These are phyloP conservation scores for Ustilago crameri DNA, from an alignment of 1,284 basidiomycete genomes.

Conservation along the genomic window DNA sequence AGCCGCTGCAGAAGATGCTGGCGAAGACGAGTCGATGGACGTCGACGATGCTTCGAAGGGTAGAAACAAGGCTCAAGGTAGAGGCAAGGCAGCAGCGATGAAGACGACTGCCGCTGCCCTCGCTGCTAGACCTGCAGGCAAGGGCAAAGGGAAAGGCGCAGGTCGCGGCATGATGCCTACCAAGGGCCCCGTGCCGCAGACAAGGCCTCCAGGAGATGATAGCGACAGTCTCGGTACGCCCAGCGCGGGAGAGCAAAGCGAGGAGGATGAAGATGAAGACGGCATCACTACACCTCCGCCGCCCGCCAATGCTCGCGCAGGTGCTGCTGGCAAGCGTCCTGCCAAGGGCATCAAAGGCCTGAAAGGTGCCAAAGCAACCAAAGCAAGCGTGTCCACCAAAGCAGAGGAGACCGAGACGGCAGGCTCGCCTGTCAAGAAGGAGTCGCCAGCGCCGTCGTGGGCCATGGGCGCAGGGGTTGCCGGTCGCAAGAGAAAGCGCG, in stretches of 20 bases:
- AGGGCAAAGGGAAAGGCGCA: conserved; percentile 44
- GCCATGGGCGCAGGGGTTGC: conserved; percentile 51
- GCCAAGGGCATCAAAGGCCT: conserved; percentile 61
- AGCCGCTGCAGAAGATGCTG: conserved; percentile 11
- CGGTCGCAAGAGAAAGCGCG: conserved; percentile 60
- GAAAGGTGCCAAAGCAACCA: conserved; percentile 39
- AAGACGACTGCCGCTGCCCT: conserved; percentile 39
- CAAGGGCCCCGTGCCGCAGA: conserved; percentile 31
- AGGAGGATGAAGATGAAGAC: conserved; percentile 29
- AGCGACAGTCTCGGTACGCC: conserved; percentile 50
- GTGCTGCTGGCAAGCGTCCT: conserved; percentile 69
- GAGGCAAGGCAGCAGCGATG: conserved; percentile 18
- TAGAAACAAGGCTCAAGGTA: conserved; percentile 13
- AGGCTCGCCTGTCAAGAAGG: conserved; percentile 74
- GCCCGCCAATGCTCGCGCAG: conserved; percentile 9
- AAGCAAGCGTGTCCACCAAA: conserved; percentile 23
- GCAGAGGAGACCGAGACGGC: conserved; percentile 64
- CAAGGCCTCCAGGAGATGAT: conserved; percentile 27
- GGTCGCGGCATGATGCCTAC: conserved; percentile 43
- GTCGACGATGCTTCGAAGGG: conserved; percentile 1
- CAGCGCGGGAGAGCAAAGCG: conserved; percentile 32
- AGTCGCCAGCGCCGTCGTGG: conserved; percentile 71
- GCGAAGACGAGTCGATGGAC: conserved; percentile 17
- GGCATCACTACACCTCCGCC: conserved; percentile 26
- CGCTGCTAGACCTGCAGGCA: conserved; percentile 32